phyloP scores from a whole-genome alignment of 306 rosid genomes.

The Malus orientalis region DNA sequence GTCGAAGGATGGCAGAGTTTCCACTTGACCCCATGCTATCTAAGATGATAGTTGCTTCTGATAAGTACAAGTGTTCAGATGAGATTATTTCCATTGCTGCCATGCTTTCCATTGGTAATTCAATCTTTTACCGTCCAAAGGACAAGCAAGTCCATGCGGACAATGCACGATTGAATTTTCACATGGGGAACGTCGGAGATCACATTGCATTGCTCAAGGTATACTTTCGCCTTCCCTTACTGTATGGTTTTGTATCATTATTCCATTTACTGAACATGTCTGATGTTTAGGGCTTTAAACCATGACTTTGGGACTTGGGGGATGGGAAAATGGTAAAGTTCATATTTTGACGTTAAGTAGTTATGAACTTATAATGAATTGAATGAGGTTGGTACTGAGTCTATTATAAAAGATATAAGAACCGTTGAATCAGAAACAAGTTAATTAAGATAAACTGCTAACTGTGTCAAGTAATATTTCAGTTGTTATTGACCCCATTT shows the following conservation, averaged over 20 bases:
- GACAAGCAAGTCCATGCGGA: conserved; percentile 99
- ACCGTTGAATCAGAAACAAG: too few relatives aligned
- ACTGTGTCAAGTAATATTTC: not conserved
- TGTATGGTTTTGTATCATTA: not conserved
- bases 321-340: not conserved
- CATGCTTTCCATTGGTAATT: conserved; percentile 91
- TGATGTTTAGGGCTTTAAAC: not conserved
- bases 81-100: conserved; percentile 82
- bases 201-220: conserved; percentile 88
- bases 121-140: conserved; percentile 93
- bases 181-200: conserved; percentile 87
- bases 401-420: too few relatives aligned
- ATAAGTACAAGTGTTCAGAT: conserved; percentile 76
- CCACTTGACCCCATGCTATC: conserved; percentile 95
- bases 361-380: not conserved
- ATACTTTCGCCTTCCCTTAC: not conserved
- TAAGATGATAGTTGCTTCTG: conserved; percentile 91
- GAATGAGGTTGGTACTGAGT: not conserved
- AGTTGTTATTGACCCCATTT: not conserved
- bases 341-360: not conserved
- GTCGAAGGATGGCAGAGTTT: conserved; percentile 93
- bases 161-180: conserved; percentile 87
- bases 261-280: conserved; percentile 1
- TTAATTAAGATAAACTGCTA: not conserved
- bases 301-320: not conserved